phyloP scores from a whole-genome alignment of 73 alveolate species.

The Effrenium voratum region DNA sequence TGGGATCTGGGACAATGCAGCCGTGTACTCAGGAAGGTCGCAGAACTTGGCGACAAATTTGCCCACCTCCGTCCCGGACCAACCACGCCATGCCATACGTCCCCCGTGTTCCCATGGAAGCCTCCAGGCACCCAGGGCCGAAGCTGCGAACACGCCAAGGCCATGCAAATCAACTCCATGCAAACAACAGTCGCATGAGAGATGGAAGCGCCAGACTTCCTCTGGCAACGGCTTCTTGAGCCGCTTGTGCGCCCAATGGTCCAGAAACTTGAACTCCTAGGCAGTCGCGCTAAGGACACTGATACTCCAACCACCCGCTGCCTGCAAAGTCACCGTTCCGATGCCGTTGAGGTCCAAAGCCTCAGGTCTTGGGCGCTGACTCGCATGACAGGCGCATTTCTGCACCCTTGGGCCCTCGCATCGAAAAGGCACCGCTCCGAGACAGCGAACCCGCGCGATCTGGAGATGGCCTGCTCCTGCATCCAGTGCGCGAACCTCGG shows the following conservation, averaged over 20 bases:
- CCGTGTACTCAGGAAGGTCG: neutral
- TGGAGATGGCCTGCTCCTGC: constrained; percentile 69
- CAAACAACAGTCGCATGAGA: neutral
- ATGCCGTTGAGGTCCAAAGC: constrained; percentile 51
- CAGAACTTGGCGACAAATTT: neutral
- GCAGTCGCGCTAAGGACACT: too few species aligned
- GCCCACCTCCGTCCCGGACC: neutral
- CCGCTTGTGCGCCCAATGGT: constrained; percentile 92
- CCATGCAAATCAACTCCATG: neutral
- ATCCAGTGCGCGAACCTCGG: constrained; percentile 69
- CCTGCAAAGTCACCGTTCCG: constrained; percentile 65
- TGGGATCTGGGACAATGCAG: constrained; percentile 38
- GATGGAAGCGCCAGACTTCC: neutral
- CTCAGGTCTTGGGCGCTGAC: neutral
- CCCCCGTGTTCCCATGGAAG: too few species aligned
- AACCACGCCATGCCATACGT: too few species aligned
- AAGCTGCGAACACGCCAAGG: too few species aligned
- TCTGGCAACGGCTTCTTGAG: constrained; percentile 81
- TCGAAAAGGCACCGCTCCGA: constrained; percentile 59
- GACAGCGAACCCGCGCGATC: constrained; percentile 70
- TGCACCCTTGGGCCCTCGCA: neutral
- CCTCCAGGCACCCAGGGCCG: too few species aligned
- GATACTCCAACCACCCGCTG: too few species aligned
- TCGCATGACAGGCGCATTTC: neutral
- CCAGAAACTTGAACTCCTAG: constrained; percentile 64